phyloP scores from a whole-genome alignment of 2,329 filamentous ascomycete genomes.

The Colletotrichum sp. region DNA sequence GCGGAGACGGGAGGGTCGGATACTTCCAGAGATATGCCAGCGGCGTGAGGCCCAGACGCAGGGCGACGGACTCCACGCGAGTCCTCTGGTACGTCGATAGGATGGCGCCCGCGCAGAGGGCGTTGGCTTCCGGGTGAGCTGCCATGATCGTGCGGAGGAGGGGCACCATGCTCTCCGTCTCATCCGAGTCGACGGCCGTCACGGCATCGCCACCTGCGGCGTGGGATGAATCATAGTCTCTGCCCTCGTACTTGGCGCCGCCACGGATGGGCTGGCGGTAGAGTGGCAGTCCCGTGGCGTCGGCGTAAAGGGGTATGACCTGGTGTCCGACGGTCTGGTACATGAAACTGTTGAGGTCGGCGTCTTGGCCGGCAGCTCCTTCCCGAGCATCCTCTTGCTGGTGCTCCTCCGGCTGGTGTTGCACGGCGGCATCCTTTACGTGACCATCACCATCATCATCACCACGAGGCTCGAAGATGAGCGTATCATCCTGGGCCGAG shows the following conservation, averaged over 20 bases:
- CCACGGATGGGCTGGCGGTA: conserved; percentile 82
- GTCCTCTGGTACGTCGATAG: conserved; percentile 96
- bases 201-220: conserved; percentile 21
- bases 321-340: conserved; percentile 96
- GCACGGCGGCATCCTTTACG: background rate
- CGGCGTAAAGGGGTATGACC: conserved; percentile 83
- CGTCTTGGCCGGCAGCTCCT: conserved; percentile 28
- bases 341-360: conserved; percentile 95
- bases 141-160: conserved; percentile 72
- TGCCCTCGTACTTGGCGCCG: conserved; percentile 69
- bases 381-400: background rate
- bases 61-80: conserved; percentile 88
- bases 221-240: conserved; percentile 65
- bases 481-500: conserved; percentile 4
- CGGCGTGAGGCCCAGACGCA: conserved; percentile 81
- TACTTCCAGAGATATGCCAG: conserved; percentile 94
- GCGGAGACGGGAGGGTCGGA: conserved; percentile 67
- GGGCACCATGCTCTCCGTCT: conserved; percentile 86
- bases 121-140: conserved; percentile 81
- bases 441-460: background rate
- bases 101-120: conserved; percentile 89
- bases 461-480: conserved; percentile 5
- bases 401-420: background rate
- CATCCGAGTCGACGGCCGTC: conserved; percentile 58
- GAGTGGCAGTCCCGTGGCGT: conserved; percentile 80